Base-by-base conservation (phyloP, 2,329 filamentous ascomycete species). In the Aspergillus sp. region DNA sequence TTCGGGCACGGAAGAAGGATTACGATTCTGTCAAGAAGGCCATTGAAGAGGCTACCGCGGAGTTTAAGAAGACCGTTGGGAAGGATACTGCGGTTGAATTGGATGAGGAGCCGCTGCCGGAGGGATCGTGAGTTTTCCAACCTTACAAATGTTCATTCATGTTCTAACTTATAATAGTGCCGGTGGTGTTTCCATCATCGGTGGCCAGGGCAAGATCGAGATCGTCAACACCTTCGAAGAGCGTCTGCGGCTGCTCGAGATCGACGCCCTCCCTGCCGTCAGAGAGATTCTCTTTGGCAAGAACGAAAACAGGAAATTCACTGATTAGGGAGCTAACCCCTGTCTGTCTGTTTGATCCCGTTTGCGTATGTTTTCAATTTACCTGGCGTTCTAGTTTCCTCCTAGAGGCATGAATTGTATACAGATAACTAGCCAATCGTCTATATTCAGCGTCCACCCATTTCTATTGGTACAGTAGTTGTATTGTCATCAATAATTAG, bases 201-300 rank as follows among this genome's bases (percentile, higher is more conserved):
- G 90, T 55, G 85, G 86, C 58, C 79, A 78, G 56, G 93, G 93
- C 67, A 96, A 91, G 79, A 97, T 98, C 67, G 90, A 95, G 63
- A 91, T 98, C 71, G 90, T 96, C 81, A 97, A 98, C 77, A 97
- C 93, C 47, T 87, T 97, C 59, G 93, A 97, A 68, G 87, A 95
- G 67, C 84, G 93, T 57, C 77, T 98, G 70, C 81, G 80, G 63
- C 78, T 97, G 52, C 82, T 97, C 56, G 86, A 95, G 73, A 84
- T 85, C 49, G 86, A 87, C 58, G 87, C 88, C 45, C 81, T 96
- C 49, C 93, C 93, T 12, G 83, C 83, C 41, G 84, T 98, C 62
- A 82, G 93, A 64, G 81, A 86, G 69, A 86, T 86, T 13, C 78
- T 98, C 50, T 98, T 98, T 64, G 93, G 93, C 52, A 85, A 88